Conservation (phyloP, 2,329 filamentous ascomycete species). For the Graphium sp. region DNA sequence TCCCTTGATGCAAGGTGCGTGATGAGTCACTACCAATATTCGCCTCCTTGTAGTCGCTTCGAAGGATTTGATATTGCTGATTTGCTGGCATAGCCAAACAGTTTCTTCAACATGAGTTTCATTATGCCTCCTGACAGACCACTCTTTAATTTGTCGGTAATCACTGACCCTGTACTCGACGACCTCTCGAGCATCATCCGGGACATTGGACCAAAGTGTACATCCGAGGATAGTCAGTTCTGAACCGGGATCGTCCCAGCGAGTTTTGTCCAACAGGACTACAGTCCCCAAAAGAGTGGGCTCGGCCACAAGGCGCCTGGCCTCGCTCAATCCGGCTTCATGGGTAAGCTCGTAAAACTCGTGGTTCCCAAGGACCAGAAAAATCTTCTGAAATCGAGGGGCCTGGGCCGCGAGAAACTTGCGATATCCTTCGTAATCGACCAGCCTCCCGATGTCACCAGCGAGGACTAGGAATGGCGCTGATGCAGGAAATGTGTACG, state of each 20-base stretch:
- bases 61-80: slow-evolving; percentile 9
- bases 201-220: slow-evolving; percentile 37
- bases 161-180: slow-evolving; percentile 31
- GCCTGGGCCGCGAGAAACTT: slow-evolving; percentile 23
- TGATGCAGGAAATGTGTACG: slow-evolving; percentile 20
- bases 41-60: slow-evolving; percentile 5
- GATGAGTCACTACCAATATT: slow-evolving; percentile 37
- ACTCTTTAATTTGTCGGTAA: slow-evolving; percentile 32
- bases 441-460: slow-evolving; percentile 31
- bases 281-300: slow-evolving; percentile 17
- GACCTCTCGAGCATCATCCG: slow-evolving; percentile 15
- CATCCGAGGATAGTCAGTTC: slow-evolving; percentile 36
- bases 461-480: slow-evolving; percentile 26
- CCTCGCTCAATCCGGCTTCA: slow-evolving; percentile 17
- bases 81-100: slow-evolving; percentile 27
- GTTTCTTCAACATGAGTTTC: slow-evolving; percentile 25
- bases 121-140: slow-evolving; percentile 33
- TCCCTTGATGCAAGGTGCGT: slow-evolving; percentile 32
- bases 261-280: slow-evolving; percentile 23
- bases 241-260: slow-evolving; percentile 17
- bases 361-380: slow-evolving; percentile 34
- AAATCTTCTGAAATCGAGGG: slow-evolving; percentile 22
- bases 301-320: slow-evolving; percentile 19
- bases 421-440: slow-evolving; percentile 25
- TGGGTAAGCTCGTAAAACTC: slow-evolving; percentile 31